These are phyloP conservation scores for Ceratocystis huliohia DNA, from an alignment of 2,329 filamentous ascomycete species.

Conservation along the genomic window DNA sequence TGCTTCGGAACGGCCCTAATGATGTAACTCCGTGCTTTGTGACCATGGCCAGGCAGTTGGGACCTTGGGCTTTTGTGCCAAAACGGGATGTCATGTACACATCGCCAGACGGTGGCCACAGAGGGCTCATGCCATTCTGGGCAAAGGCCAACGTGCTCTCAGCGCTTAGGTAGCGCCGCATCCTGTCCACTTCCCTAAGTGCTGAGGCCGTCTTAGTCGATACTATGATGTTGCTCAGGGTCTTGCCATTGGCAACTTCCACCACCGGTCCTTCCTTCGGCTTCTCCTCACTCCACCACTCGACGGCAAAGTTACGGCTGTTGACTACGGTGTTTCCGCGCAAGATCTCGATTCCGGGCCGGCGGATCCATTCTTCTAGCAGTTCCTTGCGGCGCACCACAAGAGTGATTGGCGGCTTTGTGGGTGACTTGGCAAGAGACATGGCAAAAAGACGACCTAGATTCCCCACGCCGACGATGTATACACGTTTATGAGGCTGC, in stretches of 20 bases:
- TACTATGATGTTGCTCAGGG: slow-evolving; percentile 62
- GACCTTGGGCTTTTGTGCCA: slow-evolving; percentile 30
- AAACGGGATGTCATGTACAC: slow-evolving; percentile 35
- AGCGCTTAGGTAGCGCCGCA: slow-evolving; percentile 49
- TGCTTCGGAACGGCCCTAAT: slow-evolving; percentile 37
- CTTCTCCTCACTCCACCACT: slow-evolving; percentile 41
- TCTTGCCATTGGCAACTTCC: slow-evolving; percentile 31
- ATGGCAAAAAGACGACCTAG: slow-evolving; percentile 69
- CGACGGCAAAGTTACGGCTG: slow-evolving; percentile 35
- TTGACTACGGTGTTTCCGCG: slow-evolving; percentile 27
- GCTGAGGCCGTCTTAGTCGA: slow-evolving; percentile 62
- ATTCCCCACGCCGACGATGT: slow-evolving; percentile 71
- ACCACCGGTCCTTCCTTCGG: slow-evolving; percentile 29
- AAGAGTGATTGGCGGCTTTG: slow-evolving; percentile 62
- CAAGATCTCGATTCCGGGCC: slow-evolving; percentile 36
- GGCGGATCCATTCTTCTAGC: slow-evolving; percentile 35
- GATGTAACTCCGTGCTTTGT: slow-evolving; percentile 46
- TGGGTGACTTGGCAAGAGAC: slow-evolving; percentile 46
- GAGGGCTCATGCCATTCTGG: slow-evolving; percentile 74
- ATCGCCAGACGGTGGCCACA: slow-evolving; percentile 42
- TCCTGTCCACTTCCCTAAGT: slow-evolving; percentile 43
- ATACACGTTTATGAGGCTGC: slow-evolving; percentile 38
- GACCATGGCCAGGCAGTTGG: slow-evolving; percentile 60
- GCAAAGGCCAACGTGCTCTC: slow-evolving; percentile 66
- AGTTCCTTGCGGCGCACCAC: slow-evolving; percentile 54